Percentiles rank a stretch among this genome's conserved stretches.
These are phyloP conservation scores for Herpomyces periplanetae DNA, from an alignment of 2,329 filamentous ascomycete species.

Conservation along the genomic window DNA sequence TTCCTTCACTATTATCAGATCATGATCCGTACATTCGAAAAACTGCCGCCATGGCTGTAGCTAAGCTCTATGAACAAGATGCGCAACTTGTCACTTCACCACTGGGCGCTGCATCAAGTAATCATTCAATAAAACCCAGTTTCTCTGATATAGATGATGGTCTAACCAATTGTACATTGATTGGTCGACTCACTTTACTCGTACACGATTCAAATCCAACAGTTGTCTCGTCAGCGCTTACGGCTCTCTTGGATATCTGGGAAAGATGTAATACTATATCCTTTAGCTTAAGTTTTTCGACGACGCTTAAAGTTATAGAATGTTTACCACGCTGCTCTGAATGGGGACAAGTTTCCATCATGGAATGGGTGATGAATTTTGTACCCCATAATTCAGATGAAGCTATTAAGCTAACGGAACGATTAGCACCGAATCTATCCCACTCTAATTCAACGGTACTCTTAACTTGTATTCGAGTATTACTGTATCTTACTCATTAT, in stretches of 20 bases:
- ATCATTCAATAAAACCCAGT: no score
- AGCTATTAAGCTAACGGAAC: slow-evolving; percentile 55
- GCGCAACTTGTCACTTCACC: slow-evolving; percentile 45
- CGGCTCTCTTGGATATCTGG: slow-evolving; percentile 85
- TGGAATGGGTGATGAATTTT: slow-evolving; percentile 91
- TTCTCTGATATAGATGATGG: no score
- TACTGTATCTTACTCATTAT: slow-evolving; percentile 95
- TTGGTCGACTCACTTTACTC: slow-evolving; percentile 58
- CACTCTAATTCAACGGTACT: slow-evolving; percentile 92
- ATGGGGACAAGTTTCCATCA: slow-evolving; percentile 95
- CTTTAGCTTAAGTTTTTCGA: slow-evolving; percentile 82
- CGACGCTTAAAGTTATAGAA: slow-evolving; percentile 88
- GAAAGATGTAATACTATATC: slow-evolving; percentile 89
- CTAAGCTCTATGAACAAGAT: slow-evolving; percentile 92
- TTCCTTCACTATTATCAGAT: slow-evolving; percentile 49
- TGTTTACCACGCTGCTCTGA: slow-evolving; percentile 89
- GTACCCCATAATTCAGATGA: slow-evolving; percentile 67
- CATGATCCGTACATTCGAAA: slow-evolving; percentile 84
- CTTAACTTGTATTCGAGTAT: slow-evolving; percentile 72
- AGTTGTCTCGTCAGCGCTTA: slow-evolving; percentile 70
- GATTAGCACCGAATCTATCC: slow-evolving; percentile 72
- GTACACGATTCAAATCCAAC: slow-evolving; percentile 86
- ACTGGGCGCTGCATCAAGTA: no score
- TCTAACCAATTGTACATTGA: slow-evolving; percentile 65
- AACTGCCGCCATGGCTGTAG: slow-evolving; percentile 77